A percentile compares a stretch with the other conserved stretches of the same genome.
Conservation (phyloP, 73 alveolate species). For the Paramecium pentaurelia region DNA sequence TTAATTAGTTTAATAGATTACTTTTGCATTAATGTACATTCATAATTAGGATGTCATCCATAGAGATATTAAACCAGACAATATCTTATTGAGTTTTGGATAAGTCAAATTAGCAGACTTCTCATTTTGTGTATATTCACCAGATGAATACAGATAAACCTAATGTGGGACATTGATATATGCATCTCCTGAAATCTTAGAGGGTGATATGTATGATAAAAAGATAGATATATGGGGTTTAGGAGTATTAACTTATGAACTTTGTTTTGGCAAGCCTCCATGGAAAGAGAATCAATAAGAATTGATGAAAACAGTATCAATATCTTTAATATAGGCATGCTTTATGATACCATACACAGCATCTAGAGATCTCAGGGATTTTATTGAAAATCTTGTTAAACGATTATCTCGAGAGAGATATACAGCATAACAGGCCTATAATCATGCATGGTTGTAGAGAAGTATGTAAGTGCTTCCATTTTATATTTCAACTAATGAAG, state of each 20-base stretch:
- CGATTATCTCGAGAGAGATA: not conserved
- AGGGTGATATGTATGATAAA: conserved; percentile 75
- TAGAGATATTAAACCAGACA: conserved; percentile 47
- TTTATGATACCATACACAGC: not conserved
- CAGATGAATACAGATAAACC: conserved; percentile 80
- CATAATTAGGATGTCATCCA: conserved; percentile 50
- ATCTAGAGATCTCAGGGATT: not conserved
- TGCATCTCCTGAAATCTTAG: conserved; percentile 96
- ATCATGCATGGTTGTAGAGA: not conserved
- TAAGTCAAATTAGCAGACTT: conserved; percentile 4
- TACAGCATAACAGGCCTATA: not conserved
- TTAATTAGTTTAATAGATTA: not conserved
- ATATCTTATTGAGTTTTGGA: conserved; percentile 25
- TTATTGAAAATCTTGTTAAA: not conserved
- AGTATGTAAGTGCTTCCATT: not conserved
- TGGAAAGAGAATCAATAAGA: not conserved
- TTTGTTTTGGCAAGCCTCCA: conserved; percentile 89
- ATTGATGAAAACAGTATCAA: not conserved
- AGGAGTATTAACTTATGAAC: conserved; percentile 89
- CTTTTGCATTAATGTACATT: not conserved
- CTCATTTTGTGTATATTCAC: not conserved
- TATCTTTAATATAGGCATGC: not conserved
- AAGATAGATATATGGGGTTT: conserved; percentile 91
- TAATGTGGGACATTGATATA: conserved; percentile 97
- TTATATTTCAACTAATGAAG: not conserved